Evolutionary conservation across 2,329 filamentous ascomycete species (phyloP).

Genomic region (Botrytis fragariae): DNA sequence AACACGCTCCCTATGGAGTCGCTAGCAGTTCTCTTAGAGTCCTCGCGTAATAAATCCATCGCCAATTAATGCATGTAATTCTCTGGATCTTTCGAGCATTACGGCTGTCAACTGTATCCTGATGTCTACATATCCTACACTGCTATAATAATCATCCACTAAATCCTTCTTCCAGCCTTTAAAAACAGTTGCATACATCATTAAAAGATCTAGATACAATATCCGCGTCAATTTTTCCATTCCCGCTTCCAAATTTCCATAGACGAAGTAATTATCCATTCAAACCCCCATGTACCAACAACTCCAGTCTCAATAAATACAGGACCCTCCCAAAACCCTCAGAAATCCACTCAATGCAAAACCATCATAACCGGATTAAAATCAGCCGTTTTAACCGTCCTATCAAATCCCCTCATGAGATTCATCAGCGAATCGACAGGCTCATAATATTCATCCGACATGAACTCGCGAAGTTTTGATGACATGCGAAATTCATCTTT

Average conservation of each 20-base stretch:
- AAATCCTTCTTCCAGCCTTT: not conserved
- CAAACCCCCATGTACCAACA: not conserved
- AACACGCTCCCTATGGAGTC: not conserved
- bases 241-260: not conserved
- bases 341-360: not conserved
- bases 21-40: not conserved
- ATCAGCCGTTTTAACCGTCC: not conserved
- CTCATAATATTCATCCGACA: not conserved
- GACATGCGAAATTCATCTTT: not conserved
- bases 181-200: not conserved
- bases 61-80: rapidly evolving
- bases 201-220: not conserved
- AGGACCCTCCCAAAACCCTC: not conserved
- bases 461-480: not conserved
- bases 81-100: not conserved
- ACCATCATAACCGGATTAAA: not conserved
- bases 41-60: not conserved
- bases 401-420: not conserved
- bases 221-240: not conserved
- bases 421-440: not conserved
- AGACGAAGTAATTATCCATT: not conserved
- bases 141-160: too few relatives aligned
- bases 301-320: not conserved
- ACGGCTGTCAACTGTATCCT: not conserved
- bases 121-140: not conserved